Evolutionary conservation across 2,329 filamentous ascomycete species (phyloP).

Genomic region (Talaromyces marneffei): DNA sequence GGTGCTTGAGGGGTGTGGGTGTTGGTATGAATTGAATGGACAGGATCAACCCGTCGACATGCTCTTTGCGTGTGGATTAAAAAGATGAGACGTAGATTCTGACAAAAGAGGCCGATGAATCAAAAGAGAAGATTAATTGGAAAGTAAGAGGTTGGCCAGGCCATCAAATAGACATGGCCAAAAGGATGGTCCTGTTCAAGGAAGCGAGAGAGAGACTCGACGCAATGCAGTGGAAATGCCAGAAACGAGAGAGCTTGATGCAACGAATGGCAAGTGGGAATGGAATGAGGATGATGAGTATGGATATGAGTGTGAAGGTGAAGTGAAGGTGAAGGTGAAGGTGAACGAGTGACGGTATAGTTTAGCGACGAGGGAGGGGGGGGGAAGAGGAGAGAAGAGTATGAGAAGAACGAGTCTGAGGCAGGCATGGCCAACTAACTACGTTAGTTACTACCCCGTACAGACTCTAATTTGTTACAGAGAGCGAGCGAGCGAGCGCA

Average conservation of each 20-base stretch:
- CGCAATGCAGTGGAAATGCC: background rate
- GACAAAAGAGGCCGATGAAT: background rate
- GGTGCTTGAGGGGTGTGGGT: background rate
- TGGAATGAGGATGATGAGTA: background rate
- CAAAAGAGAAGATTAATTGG: background rate
- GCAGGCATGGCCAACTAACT: no score
- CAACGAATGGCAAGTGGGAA: background rate
- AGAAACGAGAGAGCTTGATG: background rate
- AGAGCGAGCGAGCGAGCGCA: background rate
- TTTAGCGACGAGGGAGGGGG: background rate
- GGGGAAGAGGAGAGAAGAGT: background rate
- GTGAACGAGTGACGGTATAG: background rate
- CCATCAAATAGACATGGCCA: background rate
- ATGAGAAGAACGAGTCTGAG: background rate
- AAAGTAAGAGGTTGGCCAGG: background rate
- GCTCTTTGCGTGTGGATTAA: slow-evolving; percentile 5
- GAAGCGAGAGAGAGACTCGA: background rate
- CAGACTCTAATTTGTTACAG: background rate
- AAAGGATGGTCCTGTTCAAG: background rate
- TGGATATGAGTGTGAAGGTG: background rate
- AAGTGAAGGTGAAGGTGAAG: background rate
- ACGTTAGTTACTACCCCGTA: background rate
- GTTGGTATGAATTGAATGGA: slow-evolving; percentile 5
- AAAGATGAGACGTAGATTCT: slow-evolving; percentile 14
- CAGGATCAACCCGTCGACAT: slow-evolving; percentile 26